Conservation (phyloP, 768 basidiomycete species). For the Xerocomellus amylosporus region DNA sequence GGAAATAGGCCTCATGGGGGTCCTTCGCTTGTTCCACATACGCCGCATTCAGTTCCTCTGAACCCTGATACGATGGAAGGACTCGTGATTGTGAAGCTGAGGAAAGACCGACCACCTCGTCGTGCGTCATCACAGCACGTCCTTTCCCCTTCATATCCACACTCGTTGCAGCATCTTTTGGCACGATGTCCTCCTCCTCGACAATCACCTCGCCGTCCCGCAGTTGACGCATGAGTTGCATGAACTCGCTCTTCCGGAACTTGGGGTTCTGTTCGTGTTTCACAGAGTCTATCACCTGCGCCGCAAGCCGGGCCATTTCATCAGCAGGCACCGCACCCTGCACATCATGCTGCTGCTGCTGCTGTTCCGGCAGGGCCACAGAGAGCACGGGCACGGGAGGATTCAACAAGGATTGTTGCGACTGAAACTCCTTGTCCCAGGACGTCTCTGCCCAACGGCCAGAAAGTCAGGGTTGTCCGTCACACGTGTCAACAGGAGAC, state of each 20-base stretch:
- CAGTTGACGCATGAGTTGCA: slow-evolving; percentile 82
- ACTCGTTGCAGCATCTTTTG: slow-evolving; percentile 35
- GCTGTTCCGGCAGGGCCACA: slow-evolving; percentile 9
- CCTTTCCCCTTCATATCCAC: slow-evolving; percentile 68
- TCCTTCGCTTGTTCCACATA: slow-evolving; percentile 33
- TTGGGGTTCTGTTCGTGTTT: slow-evolving; percentile 76
- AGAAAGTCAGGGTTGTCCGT: neutral
- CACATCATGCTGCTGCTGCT: slow-evolving; percentile 19
- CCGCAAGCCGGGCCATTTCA: slow-evolving; percentile 79
- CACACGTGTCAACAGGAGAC: slow-evolving; percentile 16
- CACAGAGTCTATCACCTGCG: slow-evolving; percentile 71
- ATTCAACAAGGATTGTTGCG: slow-evolving; percentile 47
- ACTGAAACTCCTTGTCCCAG: slow-evolving; percentile 67
- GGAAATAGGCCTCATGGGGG: slow-evolving; percentile 65
- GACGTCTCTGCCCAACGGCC: slow-evolving; percentile 17
- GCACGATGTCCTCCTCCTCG: slow-evolving; percentile 75
- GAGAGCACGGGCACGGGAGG: slow-evolving; percentile 12
- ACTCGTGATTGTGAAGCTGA: slow-evolving; percentile 8
- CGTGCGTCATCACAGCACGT: slow-evolving; percentile 34
- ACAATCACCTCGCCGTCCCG: slow-evolving; percentile 77
- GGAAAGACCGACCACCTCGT: slow-evolving; percentile 2
- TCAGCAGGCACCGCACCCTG: slow-evolving; percentile 40
- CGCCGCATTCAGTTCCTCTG: slow-evolving; percentile 14
- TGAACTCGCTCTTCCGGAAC: slow-evolving; percentile 80
- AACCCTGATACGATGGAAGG: slow-evolving; percentile 20